Percentiles rank a stretch among this genome's conserved stretches.
These are phyloP conservation scores for Cymbopogon citratus DNA, from an alignment of 176 grass and related monocot genomes.

Conservation along the genomic window DNA sequence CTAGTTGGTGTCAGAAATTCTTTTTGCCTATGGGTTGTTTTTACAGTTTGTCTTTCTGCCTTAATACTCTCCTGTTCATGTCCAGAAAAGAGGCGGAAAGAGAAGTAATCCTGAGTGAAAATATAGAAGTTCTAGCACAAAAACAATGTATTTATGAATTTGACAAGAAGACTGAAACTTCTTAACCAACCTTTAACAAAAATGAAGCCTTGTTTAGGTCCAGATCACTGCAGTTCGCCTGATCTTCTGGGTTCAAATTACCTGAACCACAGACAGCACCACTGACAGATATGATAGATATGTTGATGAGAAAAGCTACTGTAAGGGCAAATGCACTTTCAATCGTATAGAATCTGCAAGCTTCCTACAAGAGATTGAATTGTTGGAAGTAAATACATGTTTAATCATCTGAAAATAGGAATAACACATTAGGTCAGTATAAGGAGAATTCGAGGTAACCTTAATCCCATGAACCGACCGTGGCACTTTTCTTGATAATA, in stretches of 20 bases:
- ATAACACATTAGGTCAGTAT: too few relatives aligned
- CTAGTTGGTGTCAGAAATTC: background rate
- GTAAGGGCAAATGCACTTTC: slow-evolving; percentile 61
- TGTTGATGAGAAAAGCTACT: slow-evolving; percentile 93
- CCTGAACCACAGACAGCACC: slow-evolving; percentile 70
- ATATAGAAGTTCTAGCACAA: background rate
- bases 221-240: slow-evolving; percentile 62
- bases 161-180: background rate
- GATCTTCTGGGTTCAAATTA: slow-evolving; percentile 64
- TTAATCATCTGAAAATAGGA: too few relatives aligned
- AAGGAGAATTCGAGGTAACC: too few relatives aligned
- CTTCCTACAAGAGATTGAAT: too few relatives aligned
- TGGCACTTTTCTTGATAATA: too few relatives aligned
- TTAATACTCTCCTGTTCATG: background rate
- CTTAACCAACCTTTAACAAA: slow-evolving; percentile 65
- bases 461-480: too few relatives aligned
- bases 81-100: background rate
- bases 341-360: too few relatives aligned
- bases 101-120: background rate
- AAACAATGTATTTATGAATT: background rate
- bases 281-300: slow-evolving; percentile 93
- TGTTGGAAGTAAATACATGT: too few relatives aligned
- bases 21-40: background rate
- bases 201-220: slow-evolving; percentile 98
- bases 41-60: background rate